Conservation (phyloP, 2,329 filamentous ascomycete genomes). For the Colletotrichum lupini region DNA sequence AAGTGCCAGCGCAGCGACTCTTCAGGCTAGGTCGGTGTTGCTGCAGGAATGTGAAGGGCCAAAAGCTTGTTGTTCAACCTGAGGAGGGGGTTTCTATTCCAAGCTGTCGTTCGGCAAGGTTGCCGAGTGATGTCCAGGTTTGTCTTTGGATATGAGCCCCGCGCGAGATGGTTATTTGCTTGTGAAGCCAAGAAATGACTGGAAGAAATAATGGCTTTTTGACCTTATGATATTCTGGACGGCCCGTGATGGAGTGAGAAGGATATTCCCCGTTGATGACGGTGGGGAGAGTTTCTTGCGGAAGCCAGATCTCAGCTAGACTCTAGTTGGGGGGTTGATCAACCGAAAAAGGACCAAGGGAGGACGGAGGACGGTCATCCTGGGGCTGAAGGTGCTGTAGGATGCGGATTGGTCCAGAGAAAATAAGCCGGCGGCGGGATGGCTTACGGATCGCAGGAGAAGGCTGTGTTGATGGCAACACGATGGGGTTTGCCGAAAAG, state of each 20-base stretch:
- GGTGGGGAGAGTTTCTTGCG: not conserved
- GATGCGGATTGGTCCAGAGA: not conserved
- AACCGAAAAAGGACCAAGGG: not conserved
- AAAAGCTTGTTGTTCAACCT: not conserved
- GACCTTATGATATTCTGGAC: not conserved
- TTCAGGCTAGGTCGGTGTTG: not conserved
- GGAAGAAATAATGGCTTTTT: not conserved
- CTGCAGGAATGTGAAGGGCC: not conserved
- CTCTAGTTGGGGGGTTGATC: not conserved
- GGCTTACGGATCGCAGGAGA: not conserved
- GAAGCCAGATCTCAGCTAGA: not conserved
- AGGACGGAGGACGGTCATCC: not conserved
- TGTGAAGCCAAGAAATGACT: not conserved
- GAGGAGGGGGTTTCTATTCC: not conserved
- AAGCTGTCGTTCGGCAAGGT: not conserved
- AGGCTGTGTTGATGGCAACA: not conserved
- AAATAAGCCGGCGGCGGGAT: not conserved
- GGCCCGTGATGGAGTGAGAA: not conserved
- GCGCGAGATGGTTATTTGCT: not conserved
- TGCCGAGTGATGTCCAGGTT: not conserved
- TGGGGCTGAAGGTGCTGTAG: constrained; percentile 2
- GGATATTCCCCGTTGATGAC: not conserved
- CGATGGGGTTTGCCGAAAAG: not conserved
- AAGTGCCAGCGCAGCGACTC: not conserved
- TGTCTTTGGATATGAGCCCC: not conserved